Base-by-base conservation (phyloP, 768 basidiomycete species). In the Termitomyces sp. region DNA sequence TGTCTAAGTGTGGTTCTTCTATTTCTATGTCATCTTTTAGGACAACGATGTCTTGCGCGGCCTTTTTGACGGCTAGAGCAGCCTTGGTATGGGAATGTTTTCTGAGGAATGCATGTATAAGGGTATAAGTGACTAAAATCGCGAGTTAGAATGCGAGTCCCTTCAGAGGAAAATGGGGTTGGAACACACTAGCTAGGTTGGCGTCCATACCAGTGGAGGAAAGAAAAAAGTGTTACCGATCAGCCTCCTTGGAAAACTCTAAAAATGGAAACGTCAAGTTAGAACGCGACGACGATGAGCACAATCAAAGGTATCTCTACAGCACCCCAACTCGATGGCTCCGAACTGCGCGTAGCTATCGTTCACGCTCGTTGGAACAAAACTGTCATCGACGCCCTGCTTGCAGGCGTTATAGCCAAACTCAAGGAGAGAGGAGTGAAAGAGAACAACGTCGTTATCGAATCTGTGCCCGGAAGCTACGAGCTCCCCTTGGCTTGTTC, bases 341-440 rank as follows among this genome's bases (percentile, higher is more conserved):
- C 91, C 2, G 60, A 77, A 27, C 80, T 95, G 53, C 87, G 95
- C 57, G 74, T 97, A 53, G 92, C 91, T 66, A 95, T 98, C 68
- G 90, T 98, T 7, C 96, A 98, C 69, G 93, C 94, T 18, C 79
- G 94, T 74, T 99, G 97, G 97, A 99, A 99, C 77, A 86, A 84
- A 63, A 67, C 75, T 20, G 86, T 99, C 67, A 90, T 98, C 66
- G 87, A 91, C 13, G 84, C 92, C 12, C 83, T 99, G 50, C 76
- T 99, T 57, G 73, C 81, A 1, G 97, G 97, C 37, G 84, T 89
- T 4, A 72, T 92, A 54, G 74, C 76, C 22, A 94, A 92, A 68
- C 81, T 99, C 63, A 88, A 86, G 73, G 85, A 85, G 65, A 76
- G 80, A 34, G 96, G 96, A 26, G 96, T 98, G 61, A 90, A 90